These are phyloP conservation scores for Geotrichum ghanense DNA, from an alignment of 805 yeast genomes.

Conservation along the genomic window DNA sequence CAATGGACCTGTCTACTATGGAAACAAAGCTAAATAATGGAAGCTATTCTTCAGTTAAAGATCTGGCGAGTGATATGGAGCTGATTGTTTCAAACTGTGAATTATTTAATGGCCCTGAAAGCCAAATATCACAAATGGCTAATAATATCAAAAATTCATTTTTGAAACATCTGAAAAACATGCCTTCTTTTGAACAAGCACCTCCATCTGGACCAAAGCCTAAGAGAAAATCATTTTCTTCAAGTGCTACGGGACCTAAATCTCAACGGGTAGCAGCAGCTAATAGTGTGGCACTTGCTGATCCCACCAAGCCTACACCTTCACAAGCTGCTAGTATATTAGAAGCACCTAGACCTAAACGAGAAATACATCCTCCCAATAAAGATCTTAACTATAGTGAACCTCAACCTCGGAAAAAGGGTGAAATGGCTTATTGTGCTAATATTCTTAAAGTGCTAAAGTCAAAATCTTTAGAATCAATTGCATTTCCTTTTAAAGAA, in stretches of 20 bases:
- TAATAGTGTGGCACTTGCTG: slow-evolving; percentile 16
- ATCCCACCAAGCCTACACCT: slow-evolving; percentile 18
- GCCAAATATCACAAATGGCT: slow-evolving; percentile 86
- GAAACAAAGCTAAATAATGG: slow-evolving; percentile 63
- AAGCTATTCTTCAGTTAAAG: slow-evolving; percentile 62
- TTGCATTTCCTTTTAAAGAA: slow-evolving; percentile 79
- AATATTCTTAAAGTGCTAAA: slow-evolving; percentile 71
- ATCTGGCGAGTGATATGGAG: slow-evolving; percentile 67
- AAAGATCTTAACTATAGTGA: slow-evolving; percentile 83
- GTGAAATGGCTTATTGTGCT: slow-evolving; percentile 79
- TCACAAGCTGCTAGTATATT: slow-evolving; percentile 36
- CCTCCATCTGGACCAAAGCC: slow-evolving; percentile 11
- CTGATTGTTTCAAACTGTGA: slow-evolving; percentile 76
- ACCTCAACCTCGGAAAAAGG: slow-evolving; percentile 81
- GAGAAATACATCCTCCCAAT: slow-evolving; percentile 94
- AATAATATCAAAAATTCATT: slow-evolving; percentile 82
- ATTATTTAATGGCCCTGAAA: slow-evolving; percentile 72
- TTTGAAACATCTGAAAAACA: slow-evolving; percentile 82
- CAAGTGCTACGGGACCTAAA: slow-evolving; percentile 19
- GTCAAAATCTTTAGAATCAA: slow-evolving; percentile 72
- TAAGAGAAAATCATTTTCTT: slow-evolving; percentile 14
- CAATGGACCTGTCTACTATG: slow-evolving; percentile 90
- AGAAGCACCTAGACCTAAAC: slow-evolving; percentile 74
- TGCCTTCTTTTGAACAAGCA: slow-evolving; percentile 52
- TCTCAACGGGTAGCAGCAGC: slow-evolving; percentile 19